Evolutionary conservation across 2,329 filamentous ascomycete species (phyloP).

Genomic region (Phialocephala subalpina): DNA sequence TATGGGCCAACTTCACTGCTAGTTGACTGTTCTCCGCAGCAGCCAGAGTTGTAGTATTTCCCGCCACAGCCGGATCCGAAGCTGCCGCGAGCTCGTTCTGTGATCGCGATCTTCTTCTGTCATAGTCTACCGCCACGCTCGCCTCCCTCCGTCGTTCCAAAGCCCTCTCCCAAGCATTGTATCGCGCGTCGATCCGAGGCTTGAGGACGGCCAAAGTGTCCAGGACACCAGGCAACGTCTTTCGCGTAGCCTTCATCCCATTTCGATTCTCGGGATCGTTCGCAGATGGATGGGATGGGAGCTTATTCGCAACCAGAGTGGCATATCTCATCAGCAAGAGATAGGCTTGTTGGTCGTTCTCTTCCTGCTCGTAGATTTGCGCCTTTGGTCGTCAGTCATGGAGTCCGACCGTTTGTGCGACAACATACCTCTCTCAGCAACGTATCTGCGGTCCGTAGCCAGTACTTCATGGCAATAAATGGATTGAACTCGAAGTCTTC

Average conservation of each 20-base stretch:
- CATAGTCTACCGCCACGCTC: constrained; percentile 19
- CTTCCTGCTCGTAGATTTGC: constrained; percentile 83
- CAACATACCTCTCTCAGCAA: constrained; percentile 78
- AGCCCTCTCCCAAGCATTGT: constrained; percentile 70
- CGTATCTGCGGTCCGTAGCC: constrained; percentile 82
- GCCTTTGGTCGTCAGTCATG: constrained; percentile 61
- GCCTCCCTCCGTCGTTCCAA: constrained; percentile 49
- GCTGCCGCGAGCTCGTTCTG: constrained; percentile 46
- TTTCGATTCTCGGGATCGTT: constrained; percentile 67
- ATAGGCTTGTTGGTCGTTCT: constrained; percentile 88
- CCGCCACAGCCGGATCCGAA: constrained; percentile 67
- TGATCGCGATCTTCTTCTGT: constrained; percentile 22
- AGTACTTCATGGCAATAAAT: constrained; percentile 78
- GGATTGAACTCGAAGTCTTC: constrained; percentile 83
- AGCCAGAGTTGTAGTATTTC: constrained; percentile 68
- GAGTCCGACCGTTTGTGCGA: not conserved
- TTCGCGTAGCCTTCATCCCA: constrained; percentile 63
- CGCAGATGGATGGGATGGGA: constrained; percentile 79
- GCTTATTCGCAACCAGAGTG: constrained; percentile 78
- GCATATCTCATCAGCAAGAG: constrained; percentile 91
- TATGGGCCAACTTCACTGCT: constrained; percentile 78
- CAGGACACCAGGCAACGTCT: constrained; percentile 62
- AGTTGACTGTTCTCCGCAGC: constrained; percentile 77
- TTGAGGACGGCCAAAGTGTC: constrained; percentile 77
- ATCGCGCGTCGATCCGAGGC: constrained; percentile 76